Evolutionary conservation across 768 basidiomycete genomes (phyloP).

Genomic region (Suillus bovinus): DNA sequence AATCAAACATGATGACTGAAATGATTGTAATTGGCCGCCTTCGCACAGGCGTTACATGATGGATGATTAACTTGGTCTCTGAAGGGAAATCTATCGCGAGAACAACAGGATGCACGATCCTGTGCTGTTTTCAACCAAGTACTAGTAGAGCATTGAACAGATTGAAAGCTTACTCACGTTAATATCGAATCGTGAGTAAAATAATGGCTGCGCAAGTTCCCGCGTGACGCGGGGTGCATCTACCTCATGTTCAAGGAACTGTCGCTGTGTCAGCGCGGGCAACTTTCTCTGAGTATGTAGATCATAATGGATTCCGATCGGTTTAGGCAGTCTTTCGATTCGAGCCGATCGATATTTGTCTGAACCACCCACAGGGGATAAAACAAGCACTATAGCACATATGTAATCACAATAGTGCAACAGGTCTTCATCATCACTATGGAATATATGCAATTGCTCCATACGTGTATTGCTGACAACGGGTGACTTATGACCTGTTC

Average conservation of each 20-base stretch:
- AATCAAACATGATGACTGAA: background rate
- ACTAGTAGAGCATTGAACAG: background rate
- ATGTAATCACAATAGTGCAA: background rate
- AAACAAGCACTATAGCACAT: background rate
- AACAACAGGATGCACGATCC: background rate
- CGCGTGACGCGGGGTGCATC: background rate
- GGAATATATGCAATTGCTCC: background rate
- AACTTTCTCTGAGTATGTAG: background rate
- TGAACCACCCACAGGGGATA: background rate
- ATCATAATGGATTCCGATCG: background rate
- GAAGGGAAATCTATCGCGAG: background rate
- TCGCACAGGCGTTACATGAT: background rate
- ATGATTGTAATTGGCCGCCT: background rate
- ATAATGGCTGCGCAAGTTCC: background rate
- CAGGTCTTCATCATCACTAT: background rate
- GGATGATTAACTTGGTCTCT: background rate
- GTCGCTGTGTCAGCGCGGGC: background rate
- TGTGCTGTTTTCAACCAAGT: background rate
- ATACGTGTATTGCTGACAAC: background rate
- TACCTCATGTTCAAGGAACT: background rate
- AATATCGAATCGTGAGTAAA: background rate
- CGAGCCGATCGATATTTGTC: background rate
- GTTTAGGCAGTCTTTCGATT: background rate
- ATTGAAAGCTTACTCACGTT: background rate
- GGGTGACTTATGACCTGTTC: constrained; percentile 1